These are phyloP conservation scores for Fusarium mexicanum DNA, from an alignment of 2,329 filamentous ascomycete genomes.

Conservation along the genomic window DNA sequence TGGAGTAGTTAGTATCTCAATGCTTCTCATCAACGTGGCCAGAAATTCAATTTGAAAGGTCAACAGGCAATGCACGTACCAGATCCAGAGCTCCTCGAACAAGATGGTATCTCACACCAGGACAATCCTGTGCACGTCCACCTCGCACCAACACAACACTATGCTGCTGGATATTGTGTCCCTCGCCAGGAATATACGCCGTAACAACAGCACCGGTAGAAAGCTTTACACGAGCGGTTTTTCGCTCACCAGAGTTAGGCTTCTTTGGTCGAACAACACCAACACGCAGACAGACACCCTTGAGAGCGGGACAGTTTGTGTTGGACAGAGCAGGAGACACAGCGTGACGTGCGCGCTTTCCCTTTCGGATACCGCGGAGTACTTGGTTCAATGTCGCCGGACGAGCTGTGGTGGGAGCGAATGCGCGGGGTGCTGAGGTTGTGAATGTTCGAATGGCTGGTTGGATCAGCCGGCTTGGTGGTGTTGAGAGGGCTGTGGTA, in stretches of 20 bases:
- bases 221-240: constrained; percentile 90
- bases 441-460: constrained; percentile 47
- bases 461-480: constrained; percentile 29
- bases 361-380: constrained; percentile 77
- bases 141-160: constrained; percentile 96
- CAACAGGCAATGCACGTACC: constrained; percentile 65
- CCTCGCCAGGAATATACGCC: constrained; percentile 95
- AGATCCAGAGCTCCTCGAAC: constrained; percentile 92
- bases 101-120: constrained; percentile 95
- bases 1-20: constrained; percentile 51
- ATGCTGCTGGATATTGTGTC: constrained; percentile 99
- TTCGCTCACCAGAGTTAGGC: constrained; percentile 96
- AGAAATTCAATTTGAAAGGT: not conserved
- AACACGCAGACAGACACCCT: constrained; percentile 95
- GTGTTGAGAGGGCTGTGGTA: constrained; percentile 25
- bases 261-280: constrained; percentile 97
- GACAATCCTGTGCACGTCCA: constrained; percentile 94
- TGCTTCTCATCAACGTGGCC: not conserved
- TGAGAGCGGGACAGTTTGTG: constrained; percentile 79
- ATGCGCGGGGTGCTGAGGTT: constrained; percentile 45
- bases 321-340: constrained; percentile 84
- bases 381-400: constrained; percentile 79
- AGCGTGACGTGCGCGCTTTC: constrained; percentile 83
- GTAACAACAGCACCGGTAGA: constrained; percentile 88
- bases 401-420: constrained; percentile 56